Conservation (phyloP, 257 asterid genomes). For the Lycium ferocissimum region DNA sequence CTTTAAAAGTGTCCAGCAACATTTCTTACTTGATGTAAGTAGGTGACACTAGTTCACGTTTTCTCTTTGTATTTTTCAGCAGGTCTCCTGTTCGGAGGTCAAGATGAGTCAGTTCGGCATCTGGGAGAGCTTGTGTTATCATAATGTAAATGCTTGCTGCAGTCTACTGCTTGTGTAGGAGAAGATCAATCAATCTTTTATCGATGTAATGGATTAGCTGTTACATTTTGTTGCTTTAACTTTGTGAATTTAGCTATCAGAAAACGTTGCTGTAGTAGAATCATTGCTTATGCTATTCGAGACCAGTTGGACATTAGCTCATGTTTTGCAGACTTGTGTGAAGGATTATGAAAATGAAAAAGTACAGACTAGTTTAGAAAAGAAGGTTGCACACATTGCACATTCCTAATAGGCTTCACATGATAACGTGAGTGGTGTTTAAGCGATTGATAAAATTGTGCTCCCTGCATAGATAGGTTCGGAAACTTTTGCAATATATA, state of each 20-base stretch:
- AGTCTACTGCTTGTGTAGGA: not conserved
- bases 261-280: not conserved
- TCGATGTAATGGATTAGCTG: slow-evolving; percentile 14
- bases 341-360: not conserved
- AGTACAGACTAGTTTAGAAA: not conserved
- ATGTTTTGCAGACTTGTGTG: not conserved
- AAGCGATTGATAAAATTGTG: too few relatives aligned
- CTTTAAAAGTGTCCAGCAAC: not conserved
- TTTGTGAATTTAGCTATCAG: not conserved
- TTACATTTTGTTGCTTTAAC: not conserved
- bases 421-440: too few relatives aligned
- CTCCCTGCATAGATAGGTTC: not conserved
- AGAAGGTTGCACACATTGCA: too few relatives aligned
- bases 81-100: slow-evolving; percentile 68
- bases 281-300: not conserved
- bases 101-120: slow-evolving; percentile 36
- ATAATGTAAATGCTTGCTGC: slow-evolving; percentile 29
- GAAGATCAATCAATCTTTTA: not conserved
- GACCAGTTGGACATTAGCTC: not conserved
- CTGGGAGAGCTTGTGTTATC: not conserved
- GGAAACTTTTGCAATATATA: not conserved
- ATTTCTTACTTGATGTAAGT: not conserved
- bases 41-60: not conserved
- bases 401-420: too few relatives aligned
- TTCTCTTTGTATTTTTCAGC: slow-evolving; percentile 40